Conservation (phyloP, 129 eudicot genomes). For the Ambrosia artemisiifolia region DNA sequence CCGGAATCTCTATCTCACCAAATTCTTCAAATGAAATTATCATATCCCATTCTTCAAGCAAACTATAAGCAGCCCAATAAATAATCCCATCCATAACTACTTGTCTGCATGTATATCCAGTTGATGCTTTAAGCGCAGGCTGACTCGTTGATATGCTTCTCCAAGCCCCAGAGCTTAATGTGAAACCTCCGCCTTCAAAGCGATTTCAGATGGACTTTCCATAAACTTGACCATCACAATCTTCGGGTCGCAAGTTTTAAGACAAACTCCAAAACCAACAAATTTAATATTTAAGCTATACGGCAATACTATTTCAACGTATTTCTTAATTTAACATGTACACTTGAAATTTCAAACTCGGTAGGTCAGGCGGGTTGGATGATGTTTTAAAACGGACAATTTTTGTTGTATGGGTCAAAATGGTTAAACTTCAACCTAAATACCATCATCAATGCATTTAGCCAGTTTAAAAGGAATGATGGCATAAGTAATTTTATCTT, state of each 20-base stretch:
- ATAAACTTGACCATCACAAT: not conserved
- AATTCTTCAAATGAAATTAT: not conserved
- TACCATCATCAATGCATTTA: no score
- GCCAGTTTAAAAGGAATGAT: not conserved
- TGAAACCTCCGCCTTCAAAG: not conserved
- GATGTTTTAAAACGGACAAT: no score
- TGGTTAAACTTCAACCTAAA: no score
- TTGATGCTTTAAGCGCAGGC: no score
- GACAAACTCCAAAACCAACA: not conserved
- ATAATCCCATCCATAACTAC: not conserved
- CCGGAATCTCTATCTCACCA: not conserved
- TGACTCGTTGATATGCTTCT: not conserved
- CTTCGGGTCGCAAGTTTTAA: not conserved
- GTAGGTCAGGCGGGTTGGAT: no score
- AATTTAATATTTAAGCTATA: fast-evolving
- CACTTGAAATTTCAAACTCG: no score
- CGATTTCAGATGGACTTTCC: no score
- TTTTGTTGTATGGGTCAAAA: no score
- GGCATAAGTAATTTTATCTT: conserved; percentile 95
- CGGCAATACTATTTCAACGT: not conserved
- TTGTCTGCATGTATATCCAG: no score
- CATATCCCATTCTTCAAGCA: not conserved
- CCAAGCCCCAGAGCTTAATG: not conserved
- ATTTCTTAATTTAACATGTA: no score
- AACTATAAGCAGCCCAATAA: not conserved